phyloP scores from a whole-genome alignment of 331 rosid genomes.

The Quercus lobata region DNA sequence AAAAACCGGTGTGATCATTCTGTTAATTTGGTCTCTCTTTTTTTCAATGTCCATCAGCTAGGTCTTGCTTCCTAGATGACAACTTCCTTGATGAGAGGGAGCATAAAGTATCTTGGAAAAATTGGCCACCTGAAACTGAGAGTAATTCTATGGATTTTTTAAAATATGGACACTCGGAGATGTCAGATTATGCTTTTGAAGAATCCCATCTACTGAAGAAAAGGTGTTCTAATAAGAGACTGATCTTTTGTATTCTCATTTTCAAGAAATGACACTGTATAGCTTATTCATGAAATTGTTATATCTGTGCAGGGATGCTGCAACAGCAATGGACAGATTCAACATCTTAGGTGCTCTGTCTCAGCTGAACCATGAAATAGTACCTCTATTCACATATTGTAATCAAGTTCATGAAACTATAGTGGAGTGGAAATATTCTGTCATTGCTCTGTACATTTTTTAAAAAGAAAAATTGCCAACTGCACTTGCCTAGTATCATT shows the following conservation, averaged over 20 bases:
- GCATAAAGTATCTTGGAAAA: constrained; percentile 43
- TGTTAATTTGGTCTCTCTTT: background rate
- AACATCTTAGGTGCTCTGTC: constrained; percentile 49
- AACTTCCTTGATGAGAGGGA: constrained; percentile 43
- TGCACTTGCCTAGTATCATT: background rate
- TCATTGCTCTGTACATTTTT: background rate
- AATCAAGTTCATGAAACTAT: constrained; percentile 2
- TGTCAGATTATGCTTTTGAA: constrained; percentile 38
- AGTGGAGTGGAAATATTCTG: background rate
- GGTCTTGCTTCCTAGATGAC: constrained; percentile 37
- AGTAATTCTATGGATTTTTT: constrained; percentile 31
- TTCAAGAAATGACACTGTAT: constrained; percentile 6
- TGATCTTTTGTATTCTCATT: background rate
- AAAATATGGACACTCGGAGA: constrained; percentile 25
- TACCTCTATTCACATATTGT: background rate
- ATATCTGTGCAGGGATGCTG: constrained; percentile 46
- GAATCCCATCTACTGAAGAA: constrained; percentile 37
- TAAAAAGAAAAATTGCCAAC: background rate
- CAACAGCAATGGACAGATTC: constrained; percentile 41
- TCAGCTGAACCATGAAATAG: constrained; percentile 13
- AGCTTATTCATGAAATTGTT: constrained; percentile 23
- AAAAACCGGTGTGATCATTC: background rate
- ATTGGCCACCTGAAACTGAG: constrained; percentile 34
- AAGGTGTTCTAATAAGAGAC: constrained; percentile 30
- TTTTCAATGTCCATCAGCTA: constrained; percentile 32